Base-by-base conservation (phyloP, 2,329 filamentous ascomycete genomes). In the Calonectria fujianensis region DNA sequence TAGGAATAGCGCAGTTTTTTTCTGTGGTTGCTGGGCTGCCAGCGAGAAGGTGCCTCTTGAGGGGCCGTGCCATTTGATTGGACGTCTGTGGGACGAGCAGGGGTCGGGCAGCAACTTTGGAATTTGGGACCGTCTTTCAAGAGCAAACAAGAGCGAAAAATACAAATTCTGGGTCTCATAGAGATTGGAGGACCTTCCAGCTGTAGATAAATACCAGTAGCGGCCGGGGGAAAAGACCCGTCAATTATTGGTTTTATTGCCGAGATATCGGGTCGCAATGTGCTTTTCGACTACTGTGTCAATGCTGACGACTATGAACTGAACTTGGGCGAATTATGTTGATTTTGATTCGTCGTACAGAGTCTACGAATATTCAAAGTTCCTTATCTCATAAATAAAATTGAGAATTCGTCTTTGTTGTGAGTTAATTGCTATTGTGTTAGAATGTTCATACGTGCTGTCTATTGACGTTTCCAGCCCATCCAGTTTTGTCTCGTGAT, bases 21-120 rank as follows among this genome's bases (percentile, higher is more conserved):
- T n/a, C 7, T 74, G 67, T 74, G 77, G 84, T 85, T 85, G 83
- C 82, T 74, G 74, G 79, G 83, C 76, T 66, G 75, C 77, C 76
- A 27, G 39, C 50, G 32, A 35, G 32, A 35, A 52, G 13, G 39
- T 41, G 39, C 16, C 32, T 35, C 11, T 35, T 35, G 9, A 10
- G 11, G 32, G 32, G 9, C 18, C 41, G 41, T 48, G 41, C 20
- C 41, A n/a, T 48, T 48, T 48, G 41, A 48, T 48, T 48, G 41
- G 41, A 48, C n/a, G 41, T 7, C 18, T 18, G 20, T 48, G 41
- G 41, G 41, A 4, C 41, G 18, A n/a, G 41, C 16, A 45, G 41
- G 41, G 41, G 41, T 48, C 16, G 20, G 41, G 41, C 41, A 48
- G 7, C 41, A n/a, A 48, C 7, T 20, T 11, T 48, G 20, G 8